Conservation (phyloP, 83 land plant genomes). For the Thuja plicata region DNA sequence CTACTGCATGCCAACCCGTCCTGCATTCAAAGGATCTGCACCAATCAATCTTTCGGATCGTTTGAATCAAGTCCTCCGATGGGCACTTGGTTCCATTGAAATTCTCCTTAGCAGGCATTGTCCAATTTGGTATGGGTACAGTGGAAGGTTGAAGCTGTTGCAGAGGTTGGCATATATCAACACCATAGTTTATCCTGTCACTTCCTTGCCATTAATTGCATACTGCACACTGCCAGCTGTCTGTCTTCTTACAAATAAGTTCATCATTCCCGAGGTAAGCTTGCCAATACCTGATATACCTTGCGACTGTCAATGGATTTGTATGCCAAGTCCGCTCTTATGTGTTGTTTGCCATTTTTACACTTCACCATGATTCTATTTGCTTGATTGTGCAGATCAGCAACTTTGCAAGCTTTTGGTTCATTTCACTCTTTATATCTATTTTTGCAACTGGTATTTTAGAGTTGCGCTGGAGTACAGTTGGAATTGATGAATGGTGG, state of each 20-base stretch:
- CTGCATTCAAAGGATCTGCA: constrained; percentile 85
- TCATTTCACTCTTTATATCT: constrained; percentile 71
- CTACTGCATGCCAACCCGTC: constrained; percentile 83
- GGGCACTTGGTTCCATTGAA: constrained; percentile 85
- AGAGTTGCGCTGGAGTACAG: constrained; percentile 73
- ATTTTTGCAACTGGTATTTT: constrained; percentile 69
- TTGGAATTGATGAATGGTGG: constrained; percentile 83
- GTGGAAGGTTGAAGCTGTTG: constrained; percentile 57
- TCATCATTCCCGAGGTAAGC: constrained; percentile 66
- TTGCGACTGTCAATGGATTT: too few species aligned
- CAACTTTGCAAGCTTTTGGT: constrained; percentile 69
- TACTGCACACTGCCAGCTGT: constrained; percentile 76
- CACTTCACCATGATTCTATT: too few species aligned
- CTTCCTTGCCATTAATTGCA: constrained; percentile 74
- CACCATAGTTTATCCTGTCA: constrained; percentile 77
- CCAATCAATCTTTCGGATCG: constrained; percentile 86
- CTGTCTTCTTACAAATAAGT: constrained; percentile 76
- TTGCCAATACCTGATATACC: too few species aligned
- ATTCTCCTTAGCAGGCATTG: constrained; percentile 87
- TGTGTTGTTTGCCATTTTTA: too few species aligned
- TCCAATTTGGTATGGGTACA: constrained; percentile 20
- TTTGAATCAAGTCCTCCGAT: constrained; percentile 79
- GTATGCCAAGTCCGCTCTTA: too few species aligned
- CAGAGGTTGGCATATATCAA: constrained; percentile 85
- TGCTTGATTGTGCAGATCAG: constrained; percentile 19